These are phyloP conservation scores for Ascoidea tarda DNA, from an alignment of 805 yeast species.

Conservation along the genomic window DNA sequence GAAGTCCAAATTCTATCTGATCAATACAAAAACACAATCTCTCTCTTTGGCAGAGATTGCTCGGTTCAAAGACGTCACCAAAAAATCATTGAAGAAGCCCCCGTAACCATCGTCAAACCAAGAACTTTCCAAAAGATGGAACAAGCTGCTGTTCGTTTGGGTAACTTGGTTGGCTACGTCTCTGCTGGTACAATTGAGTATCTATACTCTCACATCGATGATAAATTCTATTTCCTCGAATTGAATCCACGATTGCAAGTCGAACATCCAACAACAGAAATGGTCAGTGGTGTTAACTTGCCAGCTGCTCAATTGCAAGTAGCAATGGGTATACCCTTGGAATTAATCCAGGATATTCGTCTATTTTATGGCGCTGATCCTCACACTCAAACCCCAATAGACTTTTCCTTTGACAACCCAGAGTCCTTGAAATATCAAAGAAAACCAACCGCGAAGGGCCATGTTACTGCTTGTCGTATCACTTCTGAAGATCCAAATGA, in stretches of 20 bases:
- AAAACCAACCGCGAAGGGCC: slow-evolving; percentile 93
- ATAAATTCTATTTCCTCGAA: slow-evolving; percentile 92
- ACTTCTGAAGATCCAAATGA: slow-evolving; percentile 99
- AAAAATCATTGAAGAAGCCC: slow-evolving; percentile 98
- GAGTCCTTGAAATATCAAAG: slow-evolving; percentile 69
- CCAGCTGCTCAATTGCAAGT: slow-evolving; percentile 98
- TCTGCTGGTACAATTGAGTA: slow-evolving; percentile 99
- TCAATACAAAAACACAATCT: slow-evolving; percentile 95
- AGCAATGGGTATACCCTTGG: slow-evolving; percentile 99
- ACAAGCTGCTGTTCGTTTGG: slow-evolving; percentile 93
- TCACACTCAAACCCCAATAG: slow-evolving; percentile 78
- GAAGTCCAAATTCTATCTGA: slow-evolving; percentile 97
- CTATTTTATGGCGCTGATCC: slow-evolving; percentile 92
- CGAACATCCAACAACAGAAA: slow-evolving; percentile 99
- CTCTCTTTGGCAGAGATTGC: slow-evolving; percentile 97
- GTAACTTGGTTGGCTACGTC: slow-evolving; percentile 93
- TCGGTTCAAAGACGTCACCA: slow-evolving; percentile 99
- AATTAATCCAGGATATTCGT: slow-evolving; percentile 87
- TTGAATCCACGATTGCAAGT: slow-evolving; percentile 98
- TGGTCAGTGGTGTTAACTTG: slow-evolving; percentile 96
- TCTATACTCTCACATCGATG: slow-evolving; percentile 84
- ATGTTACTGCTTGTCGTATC: slow-evolving; percentile 97
- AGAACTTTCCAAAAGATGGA: slow-evolving; percentile 89
- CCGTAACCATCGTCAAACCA: slow-evolving; percentile 84
- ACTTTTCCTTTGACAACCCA: slow-evolving; percentile 72